These are phyloP conservation scores for Phytophthora chlamydospora DNA, from an alignment of 352 stramenopile species.

Conservation along the genomic window DNA sequence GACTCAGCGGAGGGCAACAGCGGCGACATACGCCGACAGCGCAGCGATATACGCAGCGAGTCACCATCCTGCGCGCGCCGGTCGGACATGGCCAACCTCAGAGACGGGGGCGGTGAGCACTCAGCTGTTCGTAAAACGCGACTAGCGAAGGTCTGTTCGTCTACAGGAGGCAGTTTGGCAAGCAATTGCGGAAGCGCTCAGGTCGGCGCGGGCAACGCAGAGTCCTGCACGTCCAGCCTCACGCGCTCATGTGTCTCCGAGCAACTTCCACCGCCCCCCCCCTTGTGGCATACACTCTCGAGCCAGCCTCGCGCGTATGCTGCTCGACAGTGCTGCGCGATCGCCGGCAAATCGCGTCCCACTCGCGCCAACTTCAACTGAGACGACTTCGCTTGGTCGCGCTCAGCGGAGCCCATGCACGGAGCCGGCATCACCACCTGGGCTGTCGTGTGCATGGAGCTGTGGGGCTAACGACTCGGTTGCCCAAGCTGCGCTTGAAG, in stretches of 20 bases:
- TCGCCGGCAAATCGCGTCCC: slow-evolving; percentile 13
- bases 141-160: slow-evolving; percentile 27
- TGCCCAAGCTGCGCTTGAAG: too few species aligned
- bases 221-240: too few species aligned
- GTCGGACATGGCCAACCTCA: slow-evolving; percentile 22
- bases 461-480: too few species aligned
- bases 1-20: slow-evolving; percentile 17
- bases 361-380: slow-evolving; percentile 29
- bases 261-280: too few species aligned
- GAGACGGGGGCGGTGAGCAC: slow-evolving; percentile 8
- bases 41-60: slow-evolving; percentile 10
- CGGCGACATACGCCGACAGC: slow-evolving; percentile 2
- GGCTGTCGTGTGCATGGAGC: too few species aligned
- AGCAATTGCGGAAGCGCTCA: background rate
- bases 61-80: slow-evolving; percentile 18
- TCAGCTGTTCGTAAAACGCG: slow-evolving; percentile 23
- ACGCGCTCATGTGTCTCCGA: too few species aligned
- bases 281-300: too few species aligned
- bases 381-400: slow-evolving; percentile 15
- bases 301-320: too few species aligned
- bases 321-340: background rate
- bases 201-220: too few species aligned
- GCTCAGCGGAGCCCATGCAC: background rate
- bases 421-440: background rate
- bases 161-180: slow-evolving; percentile 1